Evolutionary conservation across 2,329 filamentous ascomycete species (phyloP).

Genomic region (Thielaviopsis cerberus): DNA sequence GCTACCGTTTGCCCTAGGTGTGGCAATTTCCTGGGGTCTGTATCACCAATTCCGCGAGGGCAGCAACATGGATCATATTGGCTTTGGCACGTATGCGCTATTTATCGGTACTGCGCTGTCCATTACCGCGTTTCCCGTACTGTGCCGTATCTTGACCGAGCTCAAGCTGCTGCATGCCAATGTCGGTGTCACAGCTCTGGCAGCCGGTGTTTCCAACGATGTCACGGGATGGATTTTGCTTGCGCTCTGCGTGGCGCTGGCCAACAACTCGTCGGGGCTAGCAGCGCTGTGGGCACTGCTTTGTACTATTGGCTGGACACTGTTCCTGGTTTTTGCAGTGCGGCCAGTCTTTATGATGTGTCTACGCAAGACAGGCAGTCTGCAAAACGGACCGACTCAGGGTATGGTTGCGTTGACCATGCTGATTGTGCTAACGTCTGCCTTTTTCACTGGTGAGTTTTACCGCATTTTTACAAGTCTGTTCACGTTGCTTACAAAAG

Average conservation of each 20-base stretch:
- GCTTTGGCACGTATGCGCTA: slow-evolving; percentile 37
- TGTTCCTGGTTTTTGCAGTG: slow-evolving; percentile 57
- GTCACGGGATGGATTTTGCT: slow-evolving; percentile 66
- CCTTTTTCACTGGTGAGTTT: slow-evolving; percentile 52
- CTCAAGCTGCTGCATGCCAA: slow-evolving; percentile 67
- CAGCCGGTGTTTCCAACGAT: slow-evolving; percentile 84
- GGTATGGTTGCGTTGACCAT: slow-evolving; percentile 67
- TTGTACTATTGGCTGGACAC: slow-evolving; percentile 51
- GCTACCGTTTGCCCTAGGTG: slow-evolving; percentile 66
- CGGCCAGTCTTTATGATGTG: slow-evolving; percentile 59
- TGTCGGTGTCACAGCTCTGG: slow-evolving; percentile 74
- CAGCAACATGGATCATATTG: slow-evolving; percentile 22
- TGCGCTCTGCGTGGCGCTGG: slow-evolving; percentile 78
- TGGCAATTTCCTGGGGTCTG: slow-evolving; percentile 61
- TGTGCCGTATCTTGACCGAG: slow-evolving; percentile 84
- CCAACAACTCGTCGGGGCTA: slow-evolving; percentile 69
- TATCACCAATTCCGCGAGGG: slow-evolving; percentile 50
- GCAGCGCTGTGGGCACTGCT: slow-evolving; percentile 74
- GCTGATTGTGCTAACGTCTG: slow-evolving; percentile 55
- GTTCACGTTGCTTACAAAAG: not conserved
- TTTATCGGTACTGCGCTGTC: slow-evolving; percentile 89
- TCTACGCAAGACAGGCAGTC: slow-evolving; percentile 51
- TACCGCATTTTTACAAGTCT: not conserved
- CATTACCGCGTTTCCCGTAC: slow-evolving; percentile 79
- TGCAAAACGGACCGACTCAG: slow-evolving; percentile 79